Percentiles rank a stretch among this genome's conserved stretches.
phyloP scores from a whole-genome alignment of 495 filamentous ascomycete species.

The Daldinia decipiens region DNA sequence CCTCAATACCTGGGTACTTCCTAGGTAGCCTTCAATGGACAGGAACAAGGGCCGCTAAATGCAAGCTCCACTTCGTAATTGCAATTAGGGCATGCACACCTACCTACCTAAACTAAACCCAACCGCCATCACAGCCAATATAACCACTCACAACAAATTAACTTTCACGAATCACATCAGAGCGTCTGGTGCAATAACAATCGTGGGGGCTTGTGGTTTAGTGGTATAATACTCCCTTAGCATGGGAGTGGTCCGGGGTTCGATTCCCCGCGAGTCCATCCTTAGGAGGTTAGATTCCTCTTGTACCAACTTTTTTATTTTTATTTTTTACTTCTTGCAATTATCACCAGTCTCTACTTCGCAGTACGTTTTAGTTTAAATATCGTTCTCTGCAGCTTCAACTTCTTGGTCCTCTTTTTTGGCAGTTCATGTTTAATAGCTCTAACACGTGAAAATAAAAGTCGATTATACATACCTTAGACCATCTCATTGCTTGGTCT shows the following conservation, averaged over 20 bases:
- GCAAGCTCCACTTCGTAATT: not conserved
- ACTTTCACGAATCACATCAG: constrained; percentile 3
- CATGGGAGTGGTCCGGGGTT: constrained; percentile 65
- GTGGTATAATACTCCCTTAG: constrained; percentile 44
- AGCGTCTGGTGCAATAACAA: not conserved
- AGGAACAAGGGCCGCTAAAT: not conserved
- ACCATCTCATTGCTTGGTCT: not conserved
- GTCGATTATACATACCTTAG: too few species aligned
- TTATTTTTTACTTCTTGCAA: too few species aligned
- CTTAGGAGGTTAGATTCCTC: constrained; percentile 39
- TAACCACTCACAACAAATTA: not conserved
- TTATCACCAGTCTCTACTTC: too few species aligned
- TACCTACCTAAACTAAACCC: not conserved
- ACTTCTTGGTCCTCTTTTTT: too few species aligned
- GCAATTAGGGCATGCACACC: not conserved
- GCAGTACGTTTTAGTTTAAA: too few species aligned
- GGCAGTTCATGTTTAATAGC: too few species aligned
- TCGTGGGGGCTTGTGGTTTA: constrained; percentile 39
- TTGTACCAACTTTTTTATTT: too few species aligned
- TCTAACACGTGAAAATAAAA: too few species aligned
- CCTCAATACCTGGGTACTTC: not conserved
- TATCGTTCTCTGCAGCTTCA: too few species aligned
- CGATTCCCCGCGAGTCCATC: constrained; percentile 62
- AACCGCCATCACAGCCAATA: not conserved
- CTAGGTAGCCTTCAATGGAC: too few species aligned